phyloP scores from a whole-genome alignment of 1,139 yeast genomes.

The Nakaseomyces uthaithaninus region DNA sequence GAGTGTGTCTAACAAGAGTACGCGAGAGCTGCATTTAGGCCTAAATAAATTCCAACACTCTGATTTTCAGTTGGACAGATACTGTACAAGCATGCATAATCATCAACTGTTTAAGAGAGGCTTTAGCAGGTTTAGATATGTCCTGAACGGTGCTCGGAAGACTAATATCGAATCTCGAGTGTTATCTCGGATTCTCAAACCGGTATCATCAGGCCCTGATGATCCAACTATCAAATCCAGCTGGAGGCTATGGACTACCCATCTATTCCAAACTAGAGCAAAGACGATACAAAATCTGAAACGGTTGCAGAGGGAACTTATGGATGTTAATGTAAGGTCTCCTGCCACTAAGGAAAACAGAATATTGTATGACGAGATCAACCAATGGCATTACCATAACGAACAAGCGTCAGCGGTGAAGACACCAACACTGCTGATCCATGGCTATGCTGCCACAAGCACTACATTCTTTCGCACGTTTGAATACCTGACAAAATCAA shows the following conservation, averaged over 20 bases:
- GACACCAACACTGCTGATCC: slow-evolving; percentile 51
- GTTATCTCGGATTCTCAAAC: slow-evolving; percentile 6
- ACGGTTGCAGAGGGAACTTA: slow-evolving; percentile 15
- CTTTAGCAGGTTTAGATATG: background rate
- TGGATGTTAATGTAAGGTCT: slow-evolving; percentile 14
- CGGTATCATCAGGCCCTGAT: background rate
- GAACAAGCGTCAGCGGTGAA: slow-evolving; percentile 14
- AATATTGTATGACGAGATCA: slow-evolving; percentile 15
- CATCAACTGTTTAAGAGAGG: background rate
- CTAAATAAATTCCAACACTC: too few relatives aligned
- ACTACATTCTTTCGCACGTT: slow-evolving; percentile 79
- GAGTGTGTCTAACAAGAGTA: too few relatives aligned
- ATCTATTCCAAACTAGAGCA: slow-evolving; percentile 5
- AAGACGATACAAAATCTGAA: slow-evolving; percentile 8
- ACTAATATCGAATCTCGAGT: slow-evolving; percentile 6
- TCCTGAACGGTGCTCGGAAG: background rate
- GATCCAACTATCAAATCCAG: slow-evolving; percentile 11
- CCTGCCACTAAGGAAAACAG: slow-evolving; percentile 13
- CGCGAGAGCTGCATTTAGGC: too few relatives aligned
- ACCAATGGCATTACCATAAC: slow-evolving; percentile 22
- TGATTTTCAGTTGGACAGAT: too few relatives aligned
- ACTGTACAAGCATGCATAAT: background rate
- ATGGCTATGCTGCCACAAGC: slow-evolving; percentile 85
- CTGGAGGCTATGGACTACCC: slow-evolving; percentile 13
- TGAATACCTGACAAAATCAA: slow-evolving; percentile 40